These are phyloP conservation scores for Termitomyces sp. DNA, from an alignment of 768 basidiomycete genomes.

Conservation along the genomic window DNA sequence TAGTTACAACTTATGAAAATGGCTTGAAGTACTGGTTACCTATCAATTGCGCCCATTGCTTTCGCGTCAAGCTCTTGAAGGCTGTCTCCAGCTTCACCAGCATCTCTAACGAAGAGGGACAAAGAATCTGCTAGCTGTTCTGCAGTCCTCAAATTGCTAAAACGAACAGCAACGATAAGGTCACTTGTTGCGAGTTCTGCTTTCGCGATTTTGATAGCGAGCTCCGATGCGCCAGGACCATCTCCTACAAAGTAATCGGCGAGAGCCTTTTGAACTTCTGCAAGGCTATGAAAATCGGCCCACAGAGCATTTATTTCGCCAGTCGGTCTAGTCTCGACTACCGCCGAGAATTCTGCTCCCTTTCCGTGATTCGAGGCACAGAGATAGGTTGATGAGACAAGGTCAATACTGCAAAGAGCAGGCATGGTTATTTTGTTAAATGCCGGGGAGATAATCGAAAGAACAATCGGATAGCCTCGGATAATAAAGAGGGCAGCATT, in stretches of 20 bases:
- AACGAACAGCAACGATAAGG: conserved; percentile 44
- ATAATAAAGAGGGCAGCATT: neutral
- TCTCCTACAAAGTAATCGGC: conserved; percentile 45
- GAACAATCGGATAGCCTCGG: neutral
- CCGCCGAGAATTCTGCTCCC: neutral
- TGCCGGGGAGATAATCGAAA: neutral
- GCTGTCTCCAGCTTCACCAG: conserved; percentile 39
- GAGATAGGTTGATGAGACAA: conserved; percentile 2
- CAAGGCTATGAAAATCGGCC: conserved; percentile 41
- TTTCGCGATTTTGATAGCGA: conserved; percentile 49
- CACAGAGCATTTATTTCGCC: conserved; percentile 6
- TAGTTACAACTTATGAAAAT: neutral
- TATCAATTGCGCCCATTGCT: conserved; percentile 51
- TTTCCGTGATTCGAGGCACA: neutral
- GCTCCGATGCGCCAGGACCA: conserved; percentile 38
- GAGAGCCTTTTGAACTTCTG: conserved; percentile 39
- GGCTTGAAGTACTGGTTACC: conserved; percentile 28
- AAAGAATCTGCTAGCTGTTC: conserved; percentile 42
- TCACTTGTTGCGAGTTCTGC: conserved; percentile 56
- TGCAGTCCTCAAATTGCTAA: conserved; percentile 42
- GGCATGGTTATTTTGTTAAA: neutral
- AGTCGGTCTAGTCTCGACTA: neutral
- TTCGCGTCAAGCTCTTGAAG: conserved; percentile 44
- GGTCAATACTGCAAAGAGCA: neutral
- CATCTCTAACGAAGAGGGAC: conserved; percentile 39